A percentile compares a stretch with the other conserved stretches of the same genome.
phyloP scores from a whole-genome alignment of 495 filamentous ascomycete species.

The Penicillium ucsense region DNA sequence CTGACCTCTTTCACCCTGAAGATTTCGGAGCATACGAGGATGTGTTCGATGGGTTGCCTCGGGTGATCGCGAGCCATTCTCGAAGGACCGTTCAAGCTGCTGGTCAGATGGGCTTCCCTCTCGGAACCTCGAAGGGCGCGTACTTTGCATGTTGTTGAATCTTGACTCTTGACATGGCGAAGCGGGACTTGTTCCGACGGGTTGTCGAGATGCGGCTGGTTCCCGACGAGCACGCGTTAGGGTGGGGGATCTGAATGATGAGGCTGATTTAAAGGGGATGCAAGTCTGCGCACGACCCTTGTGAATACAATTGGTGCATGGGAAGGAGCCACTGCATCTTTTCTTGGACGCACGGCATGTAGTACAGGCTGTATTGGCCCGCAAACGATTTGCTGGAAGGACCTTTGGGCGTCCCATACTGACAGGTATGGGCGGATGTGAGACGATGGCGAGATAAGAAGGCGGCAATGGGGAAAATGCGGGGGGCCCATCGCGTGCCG shows the following conservation, averaged over 20 bases:
- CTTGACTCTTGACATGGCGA: background rate
- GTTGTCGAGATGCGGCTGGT: background rate
- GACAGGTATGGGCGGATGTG: background rate
- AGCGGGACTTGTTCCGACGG: background rate
- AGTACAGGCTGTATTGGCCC: conserved; percentile 27
- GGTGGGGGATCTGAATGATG: background rate
- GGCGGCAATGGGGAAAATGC: background rate
- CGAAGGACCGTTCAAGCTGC: background rate
- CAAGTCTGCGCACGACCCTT: conserved; percentile 24
- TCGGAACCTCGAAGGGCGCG: background rate
- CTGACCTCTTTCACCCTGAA: conserved; percentile 29
- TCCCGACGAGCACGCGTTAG: conserved; percentile 2
- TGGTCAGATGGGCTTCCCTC: conserved; percentile 1
- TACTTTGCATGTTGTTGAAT: background rate
- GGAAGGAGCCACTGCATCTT: conserved; percentile 32
- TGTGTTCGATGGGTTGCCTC: conserved; percentile 29
- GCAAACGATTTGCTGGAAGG: conserved; percentile 25
- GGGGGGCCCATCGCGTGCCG: too few species aligned
- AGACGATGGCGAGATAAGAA: background rate
- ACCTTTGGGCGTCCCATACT: conserved; percentile 33
- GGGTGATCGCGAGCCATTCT: conserved; percentile 16
- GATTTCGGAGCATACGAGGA: conserved; percentile 29
- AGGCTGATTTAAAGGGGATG: conserved; percentile 18
- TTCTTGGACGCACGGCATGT: conserved; percentile 30
- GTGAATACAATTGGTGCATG: conserved; percentile 28